A percentile compares a stretch with the other conserved stretches of the same genome.
Conservation (phyloP, 371 early-diverging fungal species). For the Apophysomyces elegans region DNA sequence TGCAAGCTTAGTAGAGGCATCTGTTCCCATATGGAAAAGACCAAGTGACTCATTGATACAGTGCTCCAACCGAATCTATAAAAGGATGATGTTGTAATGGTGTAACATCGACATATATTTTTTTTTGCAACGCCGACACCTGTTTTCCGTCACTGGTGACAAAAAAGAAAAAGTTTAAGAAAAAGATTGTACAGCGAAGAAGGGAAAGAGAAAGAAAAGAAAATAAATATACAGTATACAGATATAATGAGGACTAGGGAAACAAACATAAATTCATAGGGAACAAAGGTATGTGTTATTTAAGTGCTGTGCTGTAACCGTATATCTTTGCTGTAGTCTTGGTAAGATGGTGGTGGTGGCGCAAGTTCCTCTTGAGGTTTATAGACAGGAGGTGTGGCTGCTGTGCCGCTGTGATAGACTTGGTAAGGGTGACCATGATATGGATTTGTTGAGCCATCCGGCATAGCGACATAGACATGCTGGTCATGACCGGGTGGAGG, state of each 20-base stretch:
- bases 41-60: no score
- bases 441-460: constrained; percentile 4
- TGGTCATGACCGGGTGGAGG: constrained; percentile 4
- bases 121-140: no score
- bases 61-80: no score
- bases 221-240: background rate
- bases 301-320: constrained; percentile 15
- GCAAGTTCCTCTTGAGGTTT: constrained; percentile 18
- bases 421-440: constrained; percentile 1
- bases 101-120: no score
- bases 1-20: no score
- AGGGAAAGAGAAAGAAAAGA: background rate
- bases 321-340: constrained; percentile 25
- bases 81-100: no score
- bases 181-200: background rate
- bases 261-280: background rate
- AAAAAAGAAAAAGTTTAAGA: no score
- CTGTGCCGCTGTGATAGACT: background rate
- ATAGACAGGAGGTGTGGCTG: constrained; percentile 15
- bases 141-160: no score
- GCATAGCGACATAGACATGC: background rate
- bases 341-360: constrained; percentile 25
- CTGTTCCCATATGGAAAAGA: no score
- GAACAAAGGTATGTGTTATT: background rate
- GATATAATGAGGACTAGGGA: background rate